Evolutionary conservation across 441 rosid species (phyloP), one percentile per base, ranked within the genome.

Genomic region (Melastoma candidum): DNA sequence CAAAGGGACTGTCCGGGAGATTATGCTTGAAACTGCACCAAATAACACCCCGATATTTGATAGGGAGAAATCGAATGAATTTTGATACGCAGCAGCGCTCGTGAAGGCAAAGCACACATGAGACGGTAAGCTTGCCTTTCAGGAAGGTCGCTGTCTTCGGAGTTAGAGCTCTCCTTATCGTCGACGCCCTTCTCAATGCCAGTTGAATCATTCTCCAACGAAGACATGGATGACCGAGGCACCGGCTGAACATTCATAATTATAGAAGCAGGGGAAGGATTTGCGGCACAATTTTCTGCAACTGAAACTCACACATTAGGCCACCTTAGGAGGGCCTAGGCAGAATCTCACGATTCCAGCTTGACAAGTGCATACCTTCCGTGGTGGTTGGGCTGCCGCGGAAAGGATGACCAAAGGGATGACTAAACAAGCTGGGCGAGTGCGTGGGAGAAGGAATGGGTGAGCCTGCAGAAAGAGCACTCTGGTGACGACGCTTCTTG

Each of bases 1-100:
- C 74, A 49, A 81, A 81, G 24, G 74, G 86, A 60, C 80, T 86
- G 54, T 84, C 88, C 10, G 85, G 88, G 43, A 84, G 82, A 51
- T 78, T 79, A 63, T 81, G 84, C 68, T 84, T 88, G 70, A 79
- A 77, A 57, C 88, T 84, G 77, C 59, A 55, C 43, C 39, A 32
- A 52, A 25, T 58, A 47, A 39, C 41, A 45, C 50, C 59, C 55
- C 13, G n/a, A 9, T 6, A 22, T 3, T 29, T 24, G 25, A 11
- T 3, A 14, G 22, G 11, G 25, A 25, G 12, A 43, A 45, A 17
- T 11, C 36, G 36, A 29, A 3, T 29, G 22, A 17, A 17, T 17
- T 17, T 17, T 17, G 22, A 17, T 17, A 17, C 22, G 22, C 22
- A 17, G 22, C 22, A 17, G 22, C 22, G 22, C 22, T 17, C 22